Percentiles rank a stretch among this genome's conserved stretches.
Evolutionary conservation across 2,329 filamentous ascomycete genomes (phyloP).

Genomic region (Lasiodiplodia hormozganensis): DNA sequence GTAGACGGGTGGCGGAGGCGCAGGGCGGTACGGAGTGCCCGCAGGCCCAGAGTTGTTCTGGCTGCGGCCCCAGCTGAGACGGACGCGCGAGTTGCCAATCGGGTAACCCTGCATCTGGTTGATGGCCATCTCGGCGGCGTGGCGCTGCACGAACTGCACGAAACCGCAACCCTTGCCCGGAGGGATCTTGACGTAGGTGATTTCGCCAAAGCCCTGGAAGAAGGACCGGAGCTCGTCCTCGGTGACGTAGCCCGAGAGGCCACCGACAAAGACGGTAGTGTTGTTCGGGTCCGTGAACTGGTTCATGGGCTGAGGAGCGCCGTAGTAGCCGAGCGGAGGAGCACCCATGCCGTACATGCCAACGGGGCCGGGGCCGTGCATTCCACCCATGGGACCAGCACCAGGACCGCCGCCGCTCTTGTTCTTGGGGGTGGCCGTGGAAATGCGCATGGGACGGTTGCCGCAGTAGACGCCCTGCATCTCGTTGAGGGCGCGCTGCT

Average conservation of each 20-base stretch:
- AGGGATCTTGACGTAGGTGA: conserved; percentile 99
- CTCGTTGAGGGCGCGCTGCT: conserved; percentile 93
- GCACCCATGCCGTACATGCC: conserved; percentile 75
- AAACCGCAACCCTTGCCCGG: conserved; percentile 99
- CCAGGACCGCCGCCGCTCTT: conserved; percentile 63
- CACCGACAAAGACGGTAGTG: conserved; percentile 97
- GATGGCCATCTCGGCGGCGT: conserved; percentile 99
- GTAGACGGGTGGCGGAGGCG: conserved; percentile 79
- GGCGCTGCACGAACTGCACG: conserved; percentile 98
- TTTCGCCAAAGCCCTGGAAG: conserved; percentile 99
- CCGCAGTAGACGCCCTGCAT: conserved; percentile 99
- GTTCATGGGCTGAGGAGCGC: conserved; percentile 86
- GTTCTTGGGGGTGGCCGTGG: conserved; percentile 97
- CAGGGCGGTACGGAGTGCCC: conserved; percentile 94
- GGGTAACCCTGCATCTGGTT: conserved; percentile 99
- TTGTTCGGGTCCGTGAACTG: conserved; percentile 99
- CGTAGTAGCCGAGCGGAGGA: conserved; percentile 71
- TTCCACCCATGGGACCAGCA: conserved; percentile 59
- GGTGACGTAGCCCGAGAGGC: conserved; percentile 95
- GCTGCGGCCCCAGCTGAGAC: conserved; percentile 94
- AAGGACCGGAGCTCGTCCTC: conserved; percentile 99
- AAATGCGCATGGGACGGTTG: conserved; percentile 98
- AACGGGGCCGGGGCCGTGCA: conserved; percentile 57
- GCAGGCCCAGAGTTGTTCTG: conserved; percentile 99
- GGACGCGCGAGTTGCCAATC: conserved; percentile 97